A percentile compares a stretch with the other conserved stretches of the same genome.
These are phyloP conservation scores for Neopestalotiopsis rosae DNA, from an alignment of 2,329 filamentous ascomycete species.

Conservation along the genomic window DNA sequence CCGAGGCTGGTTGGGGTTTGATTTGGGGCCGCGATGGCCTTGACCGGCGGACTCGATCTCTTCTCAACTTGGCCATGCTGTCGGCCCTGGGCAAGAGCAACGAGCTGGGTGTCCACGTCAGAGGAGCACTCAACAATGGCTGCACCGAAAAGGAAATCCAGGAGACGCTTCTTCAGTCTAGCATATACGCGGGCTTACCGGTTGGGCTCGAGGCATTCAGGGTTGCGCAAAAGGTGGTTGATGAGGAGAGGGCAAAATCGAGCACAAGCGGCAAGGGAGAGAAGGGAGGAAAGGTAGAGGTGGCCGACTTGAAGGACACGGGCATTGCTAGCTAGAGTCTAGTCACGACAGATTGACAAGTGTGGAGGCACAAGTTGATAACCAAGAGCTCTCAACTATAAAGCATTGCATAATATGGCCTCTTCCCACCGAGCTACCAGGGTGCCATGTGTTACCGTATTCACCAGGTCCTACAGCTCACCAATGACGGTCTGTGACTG, in stretches of 20 bases:
- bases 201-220: slow-evolving; percentile 15
- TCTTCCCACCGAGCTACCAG: background rate
- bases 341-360: background rate
- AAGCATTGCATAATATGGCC: background rate
- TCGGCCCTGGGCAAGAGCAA: slow-evolving; percentile 14
- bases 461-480: background rate
- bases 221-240: slow-evolving; percentile 13
- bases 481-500: background rate
- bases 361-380: too few species aligned
- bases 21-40: slow-evolving; percentile 15
- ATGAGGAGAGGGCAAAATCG: slow-evolving; percentile 8
- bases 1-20: slow-evolving; percentile 16
- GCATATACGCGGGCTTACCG: slow-evolving; percentile 13
- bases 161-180: slow-evolving; percentile 15
- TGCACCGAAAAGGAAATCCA: slow-evolving; percentile 15
- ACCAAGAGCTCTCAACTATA: background rate
- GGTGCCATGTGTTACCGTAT: background rate
- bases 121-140: slow-evolving; percentile 13
- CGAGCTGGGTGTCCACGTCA: slow-evolving; percentile 15
- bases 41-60: slow-evolving; percentile 14
- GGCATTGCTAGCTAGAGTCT: background rate
- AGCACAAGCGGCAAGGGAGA: too few species aligned
- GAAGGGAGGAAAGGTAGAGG: too few species aligned
- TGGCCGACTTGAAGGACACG: background rate
- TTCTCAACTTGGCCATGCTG: slow-evolving; percentile 15